Evolutionary conservation across 805 yeast species (phyloP).

Genomic region (Candida nemodendra): DNA sequence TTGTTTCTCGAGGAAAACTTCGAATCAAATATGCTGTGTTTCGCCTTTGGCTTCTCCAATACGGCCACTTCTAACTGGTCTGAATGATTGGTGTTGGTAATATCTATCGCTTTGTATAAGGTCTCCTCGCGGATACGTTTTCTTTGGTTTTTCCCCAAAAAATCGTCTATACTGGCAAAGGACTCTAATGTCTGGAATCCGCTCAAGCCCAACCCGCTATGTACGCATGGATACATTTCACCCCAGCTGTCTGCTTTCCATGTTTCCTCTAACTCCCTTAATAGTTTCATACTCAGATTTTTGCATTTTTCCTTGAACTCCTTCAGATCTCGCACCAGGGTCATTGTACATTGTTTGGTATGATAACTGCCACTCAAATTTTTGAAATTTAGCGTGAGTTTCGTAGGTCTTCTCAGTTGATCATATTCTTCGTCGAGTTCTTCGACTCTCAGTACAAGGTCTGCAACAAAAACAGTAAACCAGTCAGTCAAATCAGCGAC

Average conservation of each 20-base stretch:
- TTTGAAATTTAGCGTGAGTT: constrained; percentile 42
- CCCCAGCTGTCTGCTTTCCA: constrained; percentile 27
- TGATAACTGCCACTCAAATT: constrained; percentile 25
- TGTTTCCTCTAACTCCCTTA: constrained; percentile 21
- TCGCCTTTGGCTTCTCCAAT: too few species aligned
- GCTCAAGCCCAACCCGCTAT: constrained; percentile 51
- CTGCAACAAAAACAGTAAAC: constrained; percentile 83
- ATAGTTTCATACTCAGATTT: constrained; percentile 19
- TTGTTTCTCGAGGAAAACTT: too few species aligned
- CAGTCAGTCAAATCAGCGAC: constrained; percentile 65
- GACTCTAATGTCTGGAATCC: constrained; percentile 47
- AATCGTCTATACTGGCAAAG: constrained; percentile 26
- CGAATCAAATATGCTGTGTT: too few species aligned
- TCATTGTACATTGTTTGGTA: constrained; percentile 44
- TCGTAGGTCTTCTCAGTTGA: constrained; percentile 51
- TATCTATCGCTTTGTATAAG: too few species aligned
- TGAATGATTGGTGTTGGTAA: too few species aligned
- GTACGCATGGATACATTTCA: constrained; percentile 46
- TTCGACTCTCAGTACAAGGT: constrained; percentile 62
- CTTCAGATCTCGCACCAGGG: constrained; percentile 37
- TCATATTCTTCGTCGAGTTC: constrained; percentile 69
- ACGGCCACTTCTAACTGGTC: too few species aligned
- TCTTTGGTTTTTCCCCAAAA: constrained; percentile 12
- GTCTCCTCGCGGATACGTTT: neutral
- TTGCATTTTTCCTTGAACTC: constrained; percentile 33